Evolutionary conservation across 2,329 filamentous ascomycete species (phyloP).

Genomic region (Elsinoe perseae): DNA sequence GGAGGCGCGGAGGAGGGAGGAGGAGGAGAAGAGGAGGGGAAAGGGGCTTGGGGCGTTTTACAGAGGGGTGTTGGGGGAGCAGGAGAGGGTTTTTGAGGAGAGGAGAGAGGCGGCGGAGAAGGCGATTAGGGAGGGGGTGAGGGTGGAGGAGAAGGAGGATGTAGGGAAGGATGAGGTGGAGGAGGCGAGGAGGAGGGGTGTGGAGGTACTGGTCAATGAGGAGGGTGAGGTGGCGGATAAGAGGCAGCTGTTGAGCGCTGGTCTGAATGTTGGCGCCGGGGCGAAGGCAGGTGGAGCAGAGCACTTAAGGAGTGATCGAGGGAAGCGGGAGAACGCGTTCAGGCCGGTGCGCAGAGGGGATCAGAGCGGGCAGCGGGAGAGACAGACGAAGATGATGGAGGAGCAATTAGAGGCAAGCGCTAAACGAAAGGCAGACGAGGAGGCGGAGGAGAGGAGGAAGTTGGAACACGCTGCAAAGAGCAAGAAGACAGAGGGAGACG

Average conservation of each 20-base stretch:
- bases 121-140: constrained; percentile 30
- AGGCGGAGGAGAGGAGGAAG: constrained; percentile 57
- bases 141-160: constrained; percentile 29
- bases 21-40: constrained; percentile 58
- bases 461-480: constrained; percentile 63
- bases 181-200: constrained; percentile 57
- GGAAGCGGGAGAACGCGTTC: constrained; percentile 21
- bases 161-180: constrained; percentile 51
- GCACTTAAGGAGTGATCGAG: constrained; percentile 22
- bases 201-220: constrained; percentile 65
- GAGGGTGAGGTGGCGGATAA: constrained; percentile 79
- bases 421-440: constrained; percentile 62
- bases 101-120: constrained; percentile 57
- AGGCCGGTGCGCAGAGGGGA: constrained; percentile 29
- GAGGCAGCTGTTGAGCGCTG: constrained; percentile 66
- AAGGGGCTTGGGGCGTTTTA: constrained; percentile 66
- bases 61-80: constrained; percentile 61
- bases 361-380: constrained; percentile 59
- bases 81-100: constrained; percentile 62
- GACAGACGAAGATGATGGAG: constrained; percentile 72
- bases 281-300: constrained; percentile 32
- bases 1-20: constrained; percentile 58
- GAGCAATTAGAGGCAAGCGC: constrained; percentile 65
- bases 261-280: constrained; percentile 54
- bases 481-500: constrained; percentile 67